These are phyloP conservation scores for Diatrype stigma DNA, from an alignment of 2,329 filamentous ascomycete species.

Conservation along the genomic window DNA sequence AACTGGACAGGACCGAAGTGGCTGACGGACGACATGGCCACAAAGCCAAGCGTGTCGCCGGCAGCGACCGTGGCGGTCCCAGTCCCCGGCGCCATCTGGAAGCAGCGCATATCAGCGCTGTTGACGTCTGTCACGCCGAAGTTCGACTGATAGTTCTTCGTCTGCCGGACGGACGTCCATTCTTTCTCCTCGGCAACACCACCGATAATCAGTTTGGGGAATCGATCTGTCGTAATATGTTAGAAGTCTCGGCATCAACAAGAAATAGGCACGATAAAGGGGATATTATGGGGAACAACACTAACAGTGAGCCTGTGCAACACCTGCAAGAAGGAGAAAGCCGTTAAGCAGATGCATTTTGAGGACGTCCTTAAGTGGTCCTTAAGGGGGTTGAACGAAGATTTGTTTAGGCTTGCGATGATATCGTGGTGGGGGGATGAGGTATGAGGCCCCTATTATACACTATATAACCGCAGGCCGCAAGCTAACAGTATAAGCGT, in stretches of 20 bases:
- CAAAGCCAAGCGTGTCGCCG: constrained; percentile 24
- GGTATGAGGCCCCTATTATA: not conserved
- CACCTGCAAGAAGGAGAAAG: constrained; percentile 11
- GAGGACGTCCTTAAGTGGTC: too few relatives aligned
- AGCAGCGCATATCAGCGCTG: constrained; percentile 29
- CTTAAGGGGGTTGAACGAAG: not conserved
- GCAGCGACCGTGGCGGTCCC: constrained; percentile 22
- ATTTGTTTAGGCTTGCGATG: not conserved
- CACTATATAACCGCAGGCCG: not conserved
- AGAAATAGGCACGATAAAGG: too few relatives aligned
- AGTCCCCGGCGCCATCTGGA: constrained; percentile 21
- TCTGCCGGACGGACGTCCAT: constrained; percentile 26
- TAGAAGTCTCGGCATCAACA: not conserved
- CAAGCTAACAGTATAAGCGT: not conserved
- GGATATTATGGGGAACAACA: not conserved
- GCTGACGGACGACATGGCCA: constrained; percentile 23
- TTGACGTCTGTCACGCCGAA: constrained; percentile 27
- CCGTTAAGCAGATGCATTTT: not conserved
- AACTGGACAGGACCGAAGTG: constrained; percentile 29
- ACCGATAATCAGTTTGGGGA: constrained; percentile 24
- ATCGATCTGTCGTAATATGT: constrained; percentile 21
- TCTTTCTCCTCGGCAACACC: constrained; percentile 21
- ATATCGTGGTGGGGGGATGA: not conserved
- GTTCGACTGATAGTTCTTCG: constrained; percentile 32
- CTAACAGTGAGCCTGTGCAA: constrained; percentile 12